phyloP scores from a whole-genome alignment of 495 filamentous ascomycete species.

The Chaetomium fimeti region DNA sequence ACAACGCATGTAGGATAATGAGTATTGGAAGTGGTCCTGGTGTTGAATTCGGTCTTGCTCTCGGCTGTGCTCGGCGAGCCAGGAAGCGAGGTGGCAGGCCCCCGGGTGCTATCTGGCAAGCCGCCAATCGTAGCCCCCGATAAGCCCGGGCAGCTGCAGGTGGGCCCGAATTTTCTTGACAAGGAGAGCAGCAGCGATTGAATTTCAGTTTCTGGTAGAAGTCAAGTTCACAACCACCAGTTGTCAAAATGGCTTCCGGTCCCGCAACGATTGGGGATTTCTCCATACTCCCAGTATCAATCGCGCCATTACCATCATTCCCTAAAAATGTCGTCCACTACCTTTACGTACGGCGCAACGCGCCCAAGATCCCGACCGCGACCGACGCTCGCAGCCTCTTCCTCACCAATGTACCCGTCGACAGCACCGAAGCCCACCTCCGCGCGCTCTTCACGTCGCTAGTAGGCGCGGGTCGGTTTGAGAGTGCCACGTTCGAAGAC shows the following conservation, averaged over 20 bases:
- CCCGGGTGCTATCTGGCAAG: background rate
- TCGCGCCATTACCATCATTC: constrained; percentile 61
- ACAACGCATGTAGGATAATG: no score
- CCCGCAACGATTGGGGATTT: constrained; percentile 45
- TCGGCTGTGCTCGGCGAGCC: no score
- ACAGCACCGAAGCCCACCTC: constrained; percentile 74
- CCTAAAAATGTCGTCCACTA: constrained; percentile 67
- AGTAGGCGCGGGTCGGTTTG: constrained; percentile 71
- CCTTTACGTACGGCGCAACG: constrained; percentile 80
- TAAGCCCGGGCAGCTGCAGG: background rate
- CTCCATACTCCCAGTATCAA: constrained; percentile 53
- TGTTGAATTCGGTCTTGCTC: no score
- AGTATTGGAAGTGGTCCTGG: no score
- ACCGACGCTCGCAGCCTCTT: constrained; percentile 77
- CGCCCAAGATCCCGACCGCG: constrained; percentile 69
- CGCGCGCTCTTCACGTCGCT: constrained; percentile 68
- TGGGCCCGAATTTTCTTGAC: constrained; percentile 18
- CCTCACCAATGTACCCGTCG: constrained; percentile 81
- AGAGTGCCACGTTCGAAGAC: constrained; percentile 69
- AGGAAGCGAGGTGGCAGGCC: no score
- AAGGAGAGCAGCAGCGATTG: background rate
- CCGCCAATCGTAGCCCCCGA: background rate
- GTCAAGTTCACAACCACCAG: background rate
- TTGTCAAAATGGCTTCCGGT: constrained; percentile 34
- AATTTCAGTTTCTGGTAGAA: background rate